Conservation (phyloP, 192 early-diverging fungal genomes). For the Phycomyces blakesleeanus region DNA sequence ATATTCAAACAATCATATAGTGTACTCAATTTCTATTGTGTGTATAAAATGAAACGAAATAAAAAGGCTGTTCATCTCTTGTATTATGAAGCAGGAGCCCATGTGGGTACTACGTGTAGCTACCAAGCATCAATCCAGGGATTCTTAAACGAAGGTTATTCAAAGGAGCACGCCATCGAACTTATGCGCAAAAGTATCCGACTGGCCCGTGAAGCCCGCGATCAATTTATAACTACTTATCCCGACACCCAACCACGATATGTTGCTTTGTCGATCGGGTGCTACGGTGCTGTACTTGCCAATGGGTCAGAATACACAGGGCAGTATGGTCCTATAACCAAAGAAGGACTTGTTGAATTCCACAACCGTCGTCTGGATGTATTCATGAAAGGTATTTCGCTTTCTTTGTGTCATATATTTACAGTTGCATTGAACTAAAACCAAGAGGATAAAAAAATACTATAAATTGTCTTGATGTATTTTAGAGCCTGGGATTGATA, state of each 20-base stretch:
- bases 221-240: conserved; percentile 23
- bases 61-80: conserved; percentile 43
- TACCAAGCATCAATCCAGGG: conserved; percentile 53
- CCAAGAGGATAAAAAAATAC: neutral
- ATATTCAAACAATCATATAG: neutral
- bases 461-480: neutral
- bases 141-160: conserved; percentile 38
- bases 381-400: conserved; percentile 32
- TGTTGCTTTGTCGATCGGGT: conserved; percentile 60
- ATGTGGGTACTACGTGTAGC: conserved; percentile 51
- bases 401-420: no score
- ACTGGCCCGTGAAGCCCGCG: conserved; percentile 48
- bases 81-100: conserved; percentile 51
- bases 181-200: conserved; percentile 40
- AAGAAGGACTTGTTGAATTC: conserved; percentile 46
- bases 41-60: no score
- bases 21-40: no score
- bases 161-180: conserved; percentile 24
- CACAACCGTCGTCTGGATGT: conserved; percentile 46
- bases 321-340: conserved; percentile 40
- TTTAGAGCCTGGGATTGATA: conserved; percentile 39
- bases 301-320: conserved; percentile 68
- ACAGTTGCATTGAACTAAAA: no score
- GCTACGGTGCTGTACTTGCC: conserved; percentile 60
- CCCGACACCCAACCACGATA: conserved; percentile 19